These are phyloP conservation scores for Hypoxylon sp. DNA, from an alignment of 2,329 filamentous ascomycete species.

Conservation along the genomic window DNA sequence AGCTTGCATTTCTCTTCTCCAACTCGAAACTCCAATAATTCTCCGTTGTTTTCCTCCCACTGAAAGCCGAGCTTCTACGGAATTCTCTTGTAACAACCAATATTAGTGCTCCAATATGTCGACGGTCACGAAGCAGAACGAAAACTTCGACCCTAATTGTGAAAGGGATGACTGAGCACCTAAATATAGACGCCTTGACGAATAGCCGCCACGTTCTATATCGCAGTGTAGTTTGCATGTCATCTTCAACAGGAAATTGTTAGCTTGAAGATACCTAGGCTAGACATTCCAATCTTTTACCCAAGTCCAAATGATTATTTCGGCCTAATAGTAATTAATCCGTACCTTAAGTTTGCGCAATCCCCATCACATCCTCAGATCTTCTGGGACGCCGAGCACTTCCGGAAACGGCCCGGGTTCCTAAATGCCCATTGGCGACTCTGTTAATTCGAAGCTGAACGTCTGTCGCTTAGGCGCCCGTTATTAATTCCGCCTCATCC, in stretches of 20 bases:
- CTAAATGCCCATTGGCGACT: slow-evolving; percentile 6
- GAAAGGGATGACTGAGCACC: background rate
- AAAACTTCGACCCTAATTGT: background rate
- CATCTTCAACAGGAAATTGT: no score
- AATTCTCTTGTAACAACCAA: slow-evolving; percentile 13
- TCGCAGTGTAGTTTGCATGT: no score
- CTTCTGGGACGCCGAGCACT: slow-evolving; percentile 6
- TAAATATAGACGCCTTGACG: slow-evolving; percentile 1
- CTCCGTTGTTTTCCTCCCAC: slow-evolving; percentile 11
- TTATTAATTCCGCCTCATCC: background rate
- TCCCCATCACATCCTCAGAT: slow-evolving; percentile 6
- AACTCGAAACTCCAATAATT: slow-evolving; percentile 20
- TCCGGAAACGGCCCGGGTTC: slow-evolving; percentile 16
- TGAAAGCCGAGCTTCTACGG: slow-evolving; percentile 25
- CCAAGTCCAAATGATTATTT: slow-evolving; percentile 6
- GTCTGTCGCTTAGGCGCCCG: background rate
- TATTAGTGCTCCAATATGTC: slow-evolving; percentile 9
- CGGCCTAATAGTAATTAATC: background rate
- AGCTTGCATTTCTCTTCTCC: slow-evolving; percentile 31
- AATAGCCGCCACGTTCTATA: background rate
- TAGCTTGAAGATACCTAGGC: background rate
- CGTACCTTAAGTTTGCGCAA: background rate
- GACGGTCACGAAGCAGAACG: slow-evolving; percentile 9
- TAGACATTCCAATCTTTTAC: background rate
- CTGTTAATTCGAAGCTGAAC: background rate